Conservation (phyloP, 805 yeast species). For the Zygoascus ofunaensis region DNA sequence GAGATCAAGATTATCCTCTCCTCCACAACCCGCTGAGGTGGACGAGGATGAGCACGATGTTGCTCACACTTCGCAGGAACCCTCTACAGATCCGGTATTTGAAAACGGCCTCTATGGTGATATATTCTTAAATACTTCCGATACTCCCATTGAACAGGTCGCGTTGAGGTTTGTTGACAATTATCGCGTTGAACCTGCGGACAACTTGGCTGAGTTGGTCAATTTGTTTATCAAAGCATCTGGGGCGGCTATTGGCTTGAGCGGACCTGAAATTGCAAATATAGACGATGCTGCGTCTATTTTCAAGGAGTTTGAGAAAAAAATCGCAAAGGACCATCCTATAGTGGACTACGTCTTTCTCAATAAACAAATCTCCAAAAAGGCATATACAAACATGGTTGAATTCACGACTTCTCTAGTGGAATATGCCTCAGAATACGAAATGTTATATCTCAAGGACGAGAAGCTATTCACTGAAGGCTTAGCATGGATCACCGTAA, state of each 20-base stretch:
- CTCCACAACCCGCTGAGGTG: conserved; percentile 1
- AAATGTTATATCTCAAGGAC: conserved; percentile 10
- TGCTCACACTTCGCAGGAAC: too few relatives aligned
- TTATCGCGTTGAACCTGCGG: conserved; percentile 36
- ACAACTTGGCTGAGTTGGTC: conserved; percentile 51
- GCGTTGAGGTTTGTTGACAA: conserved; percentile 52
- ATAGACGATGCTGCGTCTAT: conserved; percentile 66
- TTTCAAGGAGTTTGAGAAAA: conserved; percentile 57
- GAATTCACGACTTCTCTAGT: conserved; percentile 38
- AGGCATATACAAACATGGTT: conserved; percentile 45
- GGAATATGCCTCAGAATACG: conserved; percentile 4
- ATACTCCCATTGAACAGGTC: conserved; percentile 39
- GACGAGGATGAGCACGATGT: conserved; percentile 66
- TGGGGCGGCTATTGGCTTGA: conserved; percentile 60
- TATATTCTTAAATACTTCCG: conserved; percentile 33
- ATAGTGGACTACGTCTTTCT: conserved; percentile 61
- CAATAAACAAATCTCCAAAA: conserved; percentile 38
- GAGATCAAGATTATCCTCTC: too few relatives aligned
- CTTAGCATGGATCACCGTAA: conserved; percentile 65
- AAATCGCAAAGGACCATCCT: conserved; percentile 44
- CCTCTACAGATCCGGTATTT: too few relatives aligned
- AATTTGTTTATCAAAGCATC: conserved; percentile 62
- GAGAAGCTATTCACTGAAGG: conserved; percentile 4
- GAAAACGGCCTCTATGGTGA: background rate
- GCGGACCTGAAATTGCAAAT: conserved; percentile 66